A percentile compares a stretch with the other conserved stretches of the same genome.
Conservation (phyloP, 2,329 filamentous ascomycete genomes). For the Biscogniauxia mediterranea region DNA sequence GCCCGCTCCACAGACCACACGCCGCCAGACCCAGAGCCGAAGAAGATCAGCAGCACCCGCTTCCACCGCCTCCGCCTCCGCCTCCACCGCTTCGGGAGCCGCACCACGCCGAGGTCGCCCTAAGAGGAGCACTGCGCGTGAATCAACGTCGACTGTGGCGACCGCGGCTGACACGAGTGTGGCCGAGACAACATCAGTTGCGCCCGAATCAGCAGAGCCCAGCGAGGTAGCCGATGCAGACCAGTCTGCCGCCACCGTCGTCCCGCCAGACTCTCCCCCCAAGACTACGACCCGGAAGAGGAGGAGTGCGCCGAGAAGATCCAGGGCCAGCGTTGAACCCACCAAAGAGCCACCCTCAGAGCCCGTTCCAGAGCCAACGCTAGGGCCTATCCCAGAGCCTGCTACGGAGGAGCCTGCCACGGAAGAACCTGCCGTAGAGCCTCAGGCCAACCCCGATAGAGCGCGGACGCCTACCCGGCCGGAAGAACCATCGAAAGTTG, state of each 20-base stretch:
- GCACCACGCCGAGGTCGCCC: slow-evolving; percentile 37
- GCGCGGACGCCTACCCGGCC: slow-evolving; percentile 54
- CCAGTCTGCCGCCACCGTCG: slow-evolving; percentile 36
- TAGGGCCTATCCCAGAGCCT: slow-evolving; percentile 22
- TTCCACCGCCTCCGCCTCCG: background rate
- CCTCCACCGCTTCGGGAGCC: slow-evolving; percentile 2
- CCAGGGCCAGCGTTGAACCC: slow-evolving; percentile 12
- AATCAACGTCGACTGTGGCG: background rate
- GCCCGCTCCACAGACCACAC: slow-evolving; percentile 51
- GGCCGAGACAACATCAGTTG: slow-evolving; percentile 15
- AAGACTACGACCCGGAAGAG: slow-evolving; percentile 66
- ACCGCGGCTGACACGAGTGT: no score
- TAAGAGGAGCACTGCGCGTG: slow-evolving; percentile 40
- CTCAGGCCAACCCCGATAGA: slow-evolving; percentile 4
- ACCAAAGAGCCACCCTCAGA: slow-evolving; percentile 42
- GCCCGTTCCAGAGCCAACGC: slow-evolving; percentile 36
- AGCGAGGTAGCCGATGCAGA: slow-evolving; percentile 60
- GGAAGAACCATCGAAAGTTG: slow-evolving; percentile 48
- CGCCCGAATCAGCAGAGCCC: slow-evolving; percentile 46
- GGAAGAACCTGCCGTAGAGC: slow-evolving; percentile 37
- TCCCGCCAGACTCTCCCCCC: slow-evolving; percentile 21
- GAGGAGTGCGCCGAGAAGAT: slow-evolving; percentile 52
- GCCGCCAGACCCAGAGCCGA: slow-evolving; percentile 45
- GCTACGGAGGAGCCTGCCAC: slow-evolving; percentile 32
- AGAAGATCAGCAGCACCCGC: slow-evolving; percentile 39